Percentiles rank a stretch among this genome's conserved stretches.
These are phyloP conservation scores for Pugionium cornutum DNA, from an alignment of 345 rosid genomes.

Conservation along the genomic window DNA sequence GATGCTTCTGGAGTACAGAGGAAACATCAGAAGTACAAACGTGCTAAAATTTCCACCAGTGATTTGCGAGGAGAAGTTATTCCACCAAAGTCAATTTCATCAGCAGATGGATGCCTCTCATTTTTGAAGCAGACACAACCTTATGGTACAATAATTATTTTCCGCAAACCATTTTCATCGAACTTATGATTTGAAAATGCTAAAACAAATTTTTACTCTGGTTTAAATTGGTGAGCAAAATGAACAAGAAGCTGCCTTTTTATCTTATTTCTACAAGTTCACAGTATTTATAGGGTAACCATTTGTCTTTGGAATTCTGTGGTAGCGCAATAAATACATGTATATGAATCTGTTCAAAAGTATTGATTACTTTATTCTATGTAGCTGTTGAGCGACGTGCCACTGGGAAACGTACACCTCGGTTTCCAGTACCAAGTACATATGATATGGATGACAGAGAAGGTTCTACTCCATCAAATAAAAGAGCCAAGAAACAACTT, in stretches of 20 bases:
- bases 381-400: constrained; percentile 69
- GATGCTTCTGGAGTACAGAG: constrained; percentile 45
- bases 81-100: constrained; percentile 43
- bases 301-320: constrained; percentile 23
- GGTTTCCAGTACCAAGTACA: constrained; percentile 59
- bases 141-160: constrained; percentile 51
- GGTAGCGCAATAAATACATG: constrained; percentile 13
- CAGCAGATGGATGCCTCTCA: constrained; percentile 70
- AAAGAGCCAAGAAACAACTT: constrained; percentile 52
- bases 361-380: constrained; percentile 27
- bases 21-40: constrained; percentile 65
- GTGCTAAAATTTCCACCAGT: constrained; percentile 44
- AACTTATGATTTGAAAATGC: constrained; percentile 1
- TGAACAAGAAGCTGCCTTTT: constrained; percentile 16
- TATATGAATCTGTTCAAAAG: constrained; percentile 23
- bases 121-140: constrained; percentile 59
- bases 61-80: constrained; percentile 50
- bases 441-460: constrained; percentile 48
- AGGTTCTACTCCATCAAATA: constrained; percentile 43
- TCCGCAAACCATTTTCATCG: constrained; percentile 5
- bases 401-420: constrained; percentile 91
- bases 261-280: constrained; percentile 18
- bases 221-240: constrained; percentile 17
- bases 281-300: not conserved
- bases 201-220: constrained; percentile 10